Evolutionary conservation across 805 yeast genomes (phyloP).

Genomic region (Starmerella stigmatis): DNA sequence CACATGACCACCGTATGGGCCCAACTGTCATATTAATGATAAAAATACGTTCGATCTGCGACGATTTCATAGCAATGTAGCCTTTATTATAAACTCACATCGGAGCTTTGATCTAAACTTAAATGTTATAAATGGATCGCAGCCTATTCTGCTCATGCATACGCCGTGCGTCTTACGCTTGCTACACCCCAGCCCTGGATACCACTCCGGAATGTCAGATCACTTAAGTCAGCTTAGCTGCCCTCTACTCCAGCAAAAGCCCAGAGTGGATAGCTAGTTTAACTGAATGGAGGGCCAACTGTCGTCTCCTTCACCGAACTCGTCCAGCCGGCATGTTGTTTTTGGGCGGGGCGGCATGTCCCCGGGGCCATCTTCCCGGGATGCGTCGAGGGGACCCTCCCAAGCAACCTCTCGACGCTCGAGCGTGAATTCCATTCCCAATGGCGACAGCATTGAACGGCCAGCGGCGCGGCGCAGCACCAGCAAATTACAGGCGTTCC

Average conservation of each 20-base stretch:
- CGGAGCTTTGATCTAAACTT: no score
- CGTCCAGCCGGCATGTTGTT: neutral
- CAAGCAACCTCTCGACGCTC: neutral
- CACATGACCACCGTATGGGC: no score
- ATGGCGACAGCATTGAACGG: slow-evolving; percentile 6
- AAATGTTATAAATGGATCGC: no score
- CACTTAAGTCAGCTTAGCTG: no score
- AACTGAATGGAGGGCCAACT: neutral
- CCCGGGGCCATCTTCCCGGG: slow-evolving; percentile 3
- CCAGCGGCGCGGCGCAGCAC: slow-evolving; percentile 8
- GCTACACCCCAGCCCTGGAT: neutral
- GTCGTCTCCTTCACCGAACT: neutral
- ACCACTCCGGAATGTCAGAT: slow-evolving; percentile 4
- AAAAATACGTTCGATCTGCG: no score
- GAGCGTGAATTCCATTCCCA: neutral
- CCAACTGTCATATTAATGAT: no score
- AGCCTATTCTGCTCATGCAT: neutral
- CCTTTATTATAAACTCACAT: no score
- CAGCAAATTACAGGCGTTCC: slow-evolving; percentile 4
- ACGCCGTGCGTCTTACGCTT: neutral
- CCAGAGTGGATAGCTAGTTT: no score
- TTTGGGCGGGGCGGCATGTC: neutral
- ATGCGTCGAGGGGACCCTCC: neutral
- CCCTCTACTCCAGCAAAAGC: no score
- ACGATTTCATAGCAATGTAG: no score